Evolutionary conservation across 2,329 filamentous ascomycete genomes (phyloP).

Genomic region (Dactylellina drechsleri): DNA sequence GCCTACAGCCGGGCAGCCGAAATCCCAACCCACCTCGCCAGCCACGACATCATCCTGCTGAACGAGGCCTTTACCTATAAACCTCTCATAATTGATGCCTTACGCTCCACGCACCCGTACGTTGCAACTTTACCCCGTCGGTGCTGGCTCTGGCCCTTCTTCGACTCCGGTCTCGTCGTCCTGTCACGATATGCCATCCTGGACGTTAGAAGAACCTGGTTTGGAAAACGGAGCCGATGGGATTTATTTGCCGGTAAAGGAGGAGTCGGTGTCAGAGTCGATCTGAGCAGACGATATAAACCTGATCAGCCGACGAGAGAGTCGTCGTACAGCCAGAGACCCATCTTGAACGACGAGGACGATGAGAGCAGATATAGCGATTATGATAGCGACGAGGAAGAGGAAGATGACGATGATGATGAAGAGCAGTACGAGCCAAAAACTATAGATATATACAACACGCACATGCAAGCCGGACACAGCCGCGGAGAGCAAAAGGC

Average conservation of each 20-base stretch:
- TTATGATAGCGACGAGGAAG: constrained; percentile 11
- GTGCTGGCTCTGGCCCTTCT: constrained; percentile 52
- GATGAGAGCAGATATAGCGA: constrained; percentile 16
- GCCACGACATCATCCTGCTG: constrained; percentile 48
- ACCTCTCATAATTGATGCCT: constrained; percentile 42
- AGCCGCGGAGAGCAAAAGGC: constrained; percentile 35
- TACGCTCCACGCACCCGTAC: constrained; percentile 39
- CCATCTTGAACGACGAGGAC: constrained; percentile 23
- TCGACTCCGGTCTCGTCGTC: constrained; percentile 47
- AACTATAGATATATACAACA: constrained; percentile 52
- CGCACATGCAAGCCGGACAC: constrained; percentile 48
- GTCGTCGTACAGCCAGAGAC: constrained; percentile 23
- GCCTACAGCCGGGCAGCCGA: constrained; percentile 38
- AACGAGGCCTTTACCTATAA: constrained; percentile 48
- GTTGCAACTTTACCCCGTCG: constrained; percentile 47
- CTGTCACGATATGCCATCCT: constrained; percentile 48
- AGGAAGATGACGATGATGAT: constrained; percentile 19
- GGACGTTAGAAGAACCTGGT: constrained; percentile 40
- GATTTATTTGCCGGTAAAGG: constrained; percentile 51
- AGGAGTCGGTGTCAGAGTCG: constrained; percentile 35
- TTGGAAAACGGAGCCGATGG: constrained; percentile 40
- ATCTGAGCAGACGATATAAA: constrained; percentile 38
- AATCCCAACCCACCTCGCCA: constrained; percentile 35
- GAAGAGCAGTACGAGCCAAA: constrained; percentile 33
- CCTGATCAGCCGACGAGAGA: constrained; percentile 14